These are phyloP conservation scores for Annulohypoxylon maeteangense DNA, from an alignment of 495 filamentous ascomycete species.

Conservation along the genomic window DNA sequence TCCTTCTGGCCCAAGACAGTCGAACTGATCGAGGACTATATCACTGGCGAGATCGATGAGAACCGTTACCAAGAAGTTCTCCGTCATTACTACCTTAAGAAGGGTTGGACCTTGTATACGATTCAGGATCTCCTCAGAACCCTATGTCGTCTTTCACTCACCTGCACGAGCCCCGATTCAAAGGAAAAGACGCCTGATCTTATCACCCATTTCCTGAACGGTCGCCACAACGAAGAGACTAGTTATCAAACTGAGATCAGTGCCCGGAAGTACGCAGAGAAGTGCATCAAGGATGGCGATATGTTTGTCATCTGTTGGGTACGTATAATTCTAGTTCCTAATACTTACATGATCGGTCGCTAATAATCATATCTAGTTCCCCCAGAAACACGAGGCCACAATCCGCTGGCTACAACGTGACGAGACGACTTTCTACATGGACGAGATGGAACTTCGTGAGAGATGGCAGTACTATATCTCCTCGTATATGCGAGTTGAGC, in stretches of 20 bases:
- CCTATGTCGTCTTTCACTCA: constrained; percentile 77
- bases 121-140: constrained; percentile 84
- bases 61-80: constrained; percentile 86
- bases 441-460: constrained; percentile 67
- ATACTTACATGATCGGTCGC: constrained; percentile 2
- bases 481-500: constrained; percentile 85
- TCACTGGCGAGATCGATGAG: constrained; percentile 83
- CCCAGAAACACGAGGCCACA: constrained; percentile 66
- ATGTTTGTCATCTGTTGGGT: constrained; percentile 88
- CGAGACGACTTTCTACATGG: constrained; percentile 80
- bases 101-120: constrained; percentile 90
- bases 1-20: constrained; percentile 66
- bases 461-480: constrained; percentile 94
- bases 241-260: constrained; percentile 86
- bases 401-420: constrained; percentile 80
- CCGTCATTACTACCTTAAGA: constrained; percentile 85
- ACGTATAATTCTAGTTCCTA: constrained; percentile 52
- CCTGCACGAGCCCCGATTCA: constrained; percentile 78
- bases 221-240: constrained; percentile 80
- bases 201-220: constrained; percentile 81
- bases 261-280: constrained; percentile 86
- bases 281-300: constrained; percentile 87
- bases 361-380: constrained; percentile 57
- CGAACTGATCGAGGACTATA: constrained; percentile 82
- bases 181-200: constrained; percentile 94